A percentile compares a stretch with the other conserved stretches of the same genome.
phyloP scores from a whole-genome alignment of 257 asterid genomes.

The Thymus quinquecostatus region DNA sequence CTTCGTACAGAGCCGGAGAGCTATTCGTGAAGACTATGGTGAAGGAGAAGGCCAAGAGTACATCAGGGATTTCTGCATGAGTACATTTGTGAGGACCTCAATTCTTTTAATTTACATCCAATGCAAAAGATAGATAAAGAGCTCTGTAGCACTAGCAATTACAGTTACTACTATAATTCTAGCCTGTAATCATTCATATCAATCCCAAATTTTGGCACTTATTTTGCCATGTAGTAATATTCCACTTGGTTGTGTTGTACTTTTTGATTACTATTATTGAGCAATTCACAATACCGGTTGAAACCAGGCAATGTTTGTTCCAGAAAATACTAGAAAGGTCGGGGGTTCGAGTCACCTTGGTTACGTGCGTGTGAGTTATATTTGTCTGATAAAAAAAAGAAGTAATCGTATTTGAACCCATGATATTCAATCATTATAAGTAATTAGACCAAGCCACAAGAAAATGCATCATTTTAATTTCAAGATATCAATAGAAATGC shows the following conservation, averaged over 20 bases:
- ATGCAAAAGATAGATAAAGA: neutral
- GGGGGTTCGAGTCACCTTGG: too few species aligned
- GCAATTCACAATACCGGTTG: too few species aligned
- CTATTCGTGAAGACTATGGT: constrained; percentile 92
- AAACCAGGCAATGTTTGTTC: too few species aligned
- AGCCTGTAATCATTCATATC: constrained; percentile 12
- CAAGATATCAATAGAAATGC: too few species aligned
- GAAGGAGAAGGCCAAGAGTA: constrained; percentile 54
- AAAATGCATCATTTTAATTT: too few species aligned
- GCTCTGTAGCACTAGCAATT: neutral
- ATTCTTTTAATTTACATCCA: constrained; percentile 7
- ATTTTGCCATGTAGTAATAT: neutral
- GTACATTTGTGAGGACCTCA: neutral
- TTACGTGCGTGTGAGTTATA: too few species aligned
- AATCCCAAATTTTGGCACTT: constrained; percentile 9
- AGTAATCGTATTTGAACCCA: too few species aligned
- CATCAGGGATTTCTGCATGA: constrained; percentile 28
- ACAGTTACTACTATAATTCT: neutral
- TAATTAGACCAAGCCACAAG: too few species aligned
- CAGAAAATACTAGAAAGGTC: too few species aligned
- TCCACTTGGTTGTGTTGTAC: neutral
- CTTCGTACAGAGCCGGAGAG: constrained; percentile 97
- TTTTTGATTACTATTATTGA: neutral
- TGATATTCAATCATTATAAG: too few species aligned
- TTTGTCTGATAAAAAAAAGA: too few species aligned